These are phyloP conservation scores for Silene latifolia DNA, from an alignment of 148 eudicot genomes.

Conservation along the genomic window DNA sequence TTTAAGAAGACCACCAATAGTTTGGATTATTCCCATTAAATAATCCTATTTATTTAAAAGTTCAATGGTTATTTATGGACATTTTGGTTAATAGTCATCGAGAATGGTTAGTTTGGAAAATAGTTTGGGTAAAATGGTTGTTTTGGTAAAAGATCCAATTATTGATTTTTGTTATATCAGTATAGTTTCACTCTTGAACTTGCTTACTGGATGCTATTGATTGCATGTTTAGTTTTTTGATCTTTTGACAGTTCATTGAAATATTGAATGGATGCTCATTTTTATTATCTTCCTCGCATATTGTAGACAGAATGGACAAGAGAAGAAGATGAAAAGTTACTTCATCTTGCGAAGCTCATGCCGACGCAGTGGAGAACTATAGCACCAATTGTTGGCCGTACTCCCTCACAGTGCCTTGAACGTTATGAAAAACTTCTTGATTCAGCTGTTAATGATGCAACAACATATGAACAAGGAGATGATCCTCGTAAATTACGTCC, in stretches of 20 bases:
- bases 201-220: background rate
- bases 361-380: constrained; percentile 99
- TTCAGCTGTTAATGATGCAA: constrained; percentile 91
- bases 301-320: constrained; percentile 97
- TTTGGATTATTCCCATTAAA: too few relatives aligned
- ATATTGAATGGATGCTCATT: constrained; percentile 12
- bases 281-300: constrained; percentile 2
- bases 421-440: constrained; percentile 97
- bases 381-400: constrained; percentile 98
- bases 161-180: background rate
- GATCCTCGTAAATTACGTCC: constrained; percentile 96
- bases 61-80: too few relatives aligned
- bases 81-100: too few relatives aligned
- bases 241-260: background rate
- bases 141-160: too few relatives aligned
- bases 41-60: too few relatives aligned
- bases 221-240: background rate
- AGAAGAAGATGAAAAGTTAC: constrained; percentile 96
- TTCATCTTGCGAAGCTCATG: constrained; percentile 98
- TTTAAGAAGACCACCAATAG: too few relatives aligned
- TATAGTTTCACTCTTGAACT: background rate
- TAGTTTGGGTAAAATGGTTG: too few relatives aligned
- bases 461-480: constrained; percentile 78
- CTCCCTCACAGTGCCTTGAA: constrained; percentile 98
- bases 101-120: too few relatives aligned